phyloP scores from a whole-genome alignment of 139 green algal species.

The Micromonas pusilla region DNA sequence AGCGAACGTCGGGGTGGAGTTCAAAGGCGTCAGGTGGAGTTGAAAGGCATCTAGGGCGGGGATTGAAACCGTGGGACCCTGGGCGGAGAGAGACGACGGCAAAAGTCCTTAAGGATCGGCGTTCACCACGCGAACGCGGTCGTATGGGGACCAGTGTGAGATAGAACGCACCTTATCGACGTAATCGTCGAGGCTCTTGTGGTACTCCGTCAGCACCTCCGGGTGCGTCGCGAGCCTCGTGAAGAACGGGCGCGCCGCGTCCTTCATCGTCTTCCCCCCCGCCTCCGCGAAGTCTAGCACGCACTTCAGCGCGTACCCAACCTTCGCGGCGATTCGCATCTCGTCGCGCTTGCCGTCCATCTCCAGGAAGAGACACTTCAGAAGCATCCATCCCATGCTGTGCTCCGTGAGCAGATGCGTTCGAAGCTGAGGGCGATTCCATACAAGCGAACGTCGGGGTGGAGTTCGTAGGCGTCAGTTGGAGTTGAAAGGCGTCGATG shows the following conservation, averaged over 20 bases:
- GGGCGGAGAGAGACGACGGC: too few species aligned
- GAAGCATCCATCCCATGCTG: constrained; percentile 15
- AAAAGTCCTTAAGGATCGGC: too few species aligned
- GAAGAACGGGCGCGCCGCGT: constrained; percentile 15
- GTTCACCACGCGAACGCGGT: too few species aligned
- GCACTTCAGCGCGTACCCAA: constrained; percentile 6
- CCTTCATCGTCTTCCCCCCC: neutral
- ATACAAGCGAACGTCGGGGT: too few species aligned
- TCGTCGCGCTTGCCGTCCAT: neutral
- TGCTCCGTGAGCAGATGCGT: constrained; percentile 1
- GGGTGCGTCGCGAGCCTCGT: neutral
- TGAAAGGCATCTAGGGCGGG: too few species aligned
- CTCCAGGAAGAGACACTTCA: constrained; percentile 11
- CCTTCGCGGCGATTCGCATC: neutral
- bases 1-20: too few species aligned
- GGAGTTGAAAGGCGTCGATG: too few species aligned
- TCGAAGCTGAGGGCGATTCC: neutral
- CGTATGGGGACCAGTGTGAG: too few species aligned
- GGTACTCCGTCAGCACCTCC: constrained; percentile 2
- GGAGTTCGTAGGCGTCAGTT: too few species aligned
- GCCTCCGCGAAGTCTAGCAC: constrained; percentile 22
- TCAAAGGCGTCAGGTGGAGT: too few species aligned
- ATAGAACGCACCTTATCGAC: too few species aligned
- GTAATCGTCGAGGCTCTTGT: constrained; percentile 10
- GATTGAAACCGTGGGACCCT: too few species aligned